Evolutionary conservation across 306 rosid genomes (phyloP), one percentile per base, ranked within the genome.

Genomic region (Fagus crenata): DNA sequence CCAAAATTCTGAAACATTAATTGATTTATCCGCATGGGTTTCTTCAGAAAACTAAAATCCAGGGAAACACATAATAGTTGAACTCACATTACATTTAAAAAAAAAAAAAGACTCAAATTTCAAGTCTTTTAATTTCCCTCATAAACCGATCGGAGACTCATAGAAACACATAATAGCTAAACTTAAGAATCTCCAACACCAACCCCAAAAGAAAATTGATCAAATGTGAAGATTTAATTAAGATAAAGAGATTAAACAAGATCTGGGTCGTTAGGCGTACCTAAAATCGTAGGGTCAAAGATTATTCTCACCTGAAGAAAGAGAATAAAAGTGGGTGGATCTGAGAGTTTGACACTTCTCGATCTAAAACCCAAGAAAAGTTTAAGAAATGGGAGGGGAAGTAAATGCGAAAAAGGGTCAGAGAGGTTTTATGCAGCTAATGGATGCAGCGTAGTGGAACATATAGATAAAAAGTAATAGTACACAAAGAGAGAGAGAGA

Each of bases 321-420:
- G 71, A 75, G 77, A 67, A 53, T 76, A 84, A 67, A 80, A 87
- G 79, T 49, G 85, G 91, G 79, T 49, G 85, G 91, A 90, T 87
- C 89, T 85, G 81, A 36, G 59, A 82, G 78, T 58, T 70, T 9
- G 49, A 14, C 54, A 35, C 78, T 22, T 8, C 58, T 56, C 77
- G 83, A 82, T 67, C 83, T 82, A 56, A 76, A 58, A 64, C 55
- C 59, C 54, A 39, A 8, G 73, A 69, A 35, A 6, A 55, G 59
- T 39, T 22, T 41, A 4, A 53, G 73, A 81, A 73, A 58, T 6
- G 51, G 60, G 1, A 72, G 39, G 80, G 77, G 75, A 9, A 67
- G 7, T 68, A 7, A 79, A 64, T 64, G 64, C 49, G 59, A 37
- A 33, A 22, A 33, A 49, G 33, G 73, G 15, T 63, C 54, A 40